Evolutionary conservation across 2,329 filamentous ascomycete species (phyloP), one percentile per base, ranked within the genome.

Genomic region (Penicillium sp.): DNA sequence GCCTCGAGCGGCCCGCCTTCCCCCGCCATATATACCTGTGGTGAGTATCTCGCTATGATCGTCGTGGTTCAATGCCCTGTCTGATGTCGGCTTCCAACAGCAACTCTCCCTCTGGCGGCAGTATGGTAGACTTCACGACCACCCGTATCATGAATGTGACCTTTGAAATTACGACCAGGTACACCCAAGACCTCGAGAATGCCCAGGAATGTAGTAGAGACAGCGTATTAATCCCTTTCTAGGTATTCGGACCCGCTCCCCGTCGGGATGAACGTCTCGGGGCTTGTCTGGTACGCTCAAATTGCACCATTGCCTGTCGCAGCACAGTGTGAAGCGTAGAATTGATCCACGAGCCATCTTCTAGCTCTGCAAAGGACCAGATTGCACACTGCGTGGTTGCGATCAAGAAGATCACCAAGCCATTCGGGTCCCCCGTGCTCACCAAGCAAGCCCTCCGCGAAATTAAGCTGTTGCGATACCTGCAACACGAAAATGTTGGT

Each of bases 381-480:
- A 40, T 45, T 21, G 17, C 27, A n/a, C 31, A 26, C 2, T 30
- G 18, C 15, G 11, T 41, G 33, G 42, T 45, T 16, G 42, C 42
- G 6, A 30, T 45, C 8, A 37, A 36, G 27, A 45, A 45, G 25
- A 33, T 48, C 19, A 36, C 43, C 4, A 36, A 17, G 14, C 46
- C 46, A 7, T 48, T 46, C 26, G 33, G 31, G 1, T 43, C 42
- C 13, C 15, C 42, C 3, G 33, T 11, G 9, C 23, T 46, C 4
- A 36, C 39, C 15, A 40, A 45, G 21, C 29, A 33, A 13, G 40
- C 42, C n/a, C 31, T 41, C 25, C 36, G 42, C 3, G 93, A 98
- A 70, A 74, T 98, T 62, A 97, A 97, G 75, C 79, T 97, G 48
- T 76, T 97, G 61, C 96, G 96, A 76, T 91, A 97, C 64, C 75